These are phyloP conservation scores for Mycena chlorophos DNA, from an alignment of 768 basidiomycete genomes.

Conservation along the genomic window DNA sequence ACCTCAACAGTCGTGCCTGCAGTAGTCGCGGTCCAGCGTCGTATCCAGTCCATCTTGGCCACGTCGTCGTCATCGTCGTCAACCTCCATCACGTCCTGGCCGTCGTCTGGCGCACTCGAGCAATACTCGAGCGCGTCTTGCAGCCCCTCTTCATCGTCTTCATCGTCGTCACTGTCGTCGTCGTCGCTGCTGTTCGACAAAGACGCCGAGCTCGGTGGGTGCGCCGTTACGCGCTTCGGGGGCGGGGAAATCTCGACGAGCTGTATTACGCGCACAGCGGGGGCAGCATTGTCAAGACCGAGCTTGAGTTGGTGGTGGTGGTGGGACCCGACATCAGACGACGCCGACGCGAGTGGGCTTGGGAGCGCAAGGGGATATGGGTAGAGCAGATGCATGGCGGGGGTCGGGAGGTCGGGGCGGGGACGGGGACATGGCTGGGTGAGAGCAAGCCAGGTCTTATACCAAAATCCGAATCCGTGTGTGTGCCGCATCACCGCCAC, in stretches of 20 bases:
- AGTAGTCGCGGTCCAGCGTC: conserved; percentile 68
- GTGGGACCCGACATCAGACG: conserved; percentile 12
- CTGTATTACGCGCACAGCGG: conserved; percentile 67
- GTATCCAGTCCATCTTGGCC: conserved; percentile 62
- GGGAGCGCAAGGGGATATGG: conserved; percentile 7
- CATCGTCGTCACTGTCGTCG: conserved; percentile 33
- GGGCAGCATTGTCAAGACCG: conserved; percentile 41
- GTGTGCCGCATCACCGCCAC: not conserved
- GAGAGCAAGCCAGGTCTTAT: not conserved
- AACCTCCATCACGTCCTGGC: conserved; percentile 40
- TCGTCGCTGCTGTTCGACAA: conserved; percentile 31
- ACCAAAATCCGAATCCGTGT: not conserved
- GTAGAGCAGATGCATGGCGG: not conserved
- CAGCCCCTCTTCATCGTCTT: conserved; percentile 35
- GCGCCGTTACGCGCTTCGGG: conserved; percentile 32
- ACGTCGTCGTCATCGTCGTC: conserved; percentile 53
- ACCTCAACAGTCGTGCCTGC: conserved; percentile 27
- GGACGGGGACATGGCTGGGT: not conserved
- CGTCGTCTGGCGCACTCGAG: conserved; percentile 14
- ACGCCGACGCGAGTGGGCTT: conserved; percentile 24
- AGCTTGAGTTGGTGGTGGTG: too few species aligned
- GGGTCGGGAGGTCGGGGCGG: too few species aligned
- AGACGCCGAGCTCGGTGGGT: conserved; percentile 40
- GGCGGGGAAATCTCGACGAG: conserved; percentile 70
- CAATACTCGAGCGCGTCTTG: conserved; percentile 40